These are phyloP conservation scores for Aspergillus affinis DNA, from an alignment of 495 filamentous ascomycete species.

Conservation along the genomic window DNA sequence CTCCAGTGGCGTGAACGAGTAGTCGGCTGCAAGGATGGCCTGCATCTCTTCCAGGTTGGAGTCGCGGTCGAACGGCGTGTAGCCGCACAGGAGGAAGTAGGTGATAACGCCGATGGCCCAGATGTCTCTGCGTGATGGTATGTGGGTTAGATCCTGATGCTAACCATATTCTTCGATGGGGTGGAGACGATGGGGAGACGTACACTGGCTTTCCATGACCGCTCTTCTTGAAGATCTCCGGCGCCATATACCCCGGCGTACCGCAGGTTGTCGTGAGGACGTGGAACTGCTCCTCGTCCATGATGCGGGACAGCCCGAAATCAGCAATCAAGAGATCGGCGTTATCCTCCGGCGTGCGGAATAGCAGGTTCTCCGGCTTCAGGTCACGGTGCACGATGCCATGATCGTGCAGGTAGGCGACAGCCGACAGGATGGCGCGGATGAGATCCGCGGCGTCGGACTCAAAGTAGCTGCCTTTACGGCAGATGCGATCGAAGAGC, in stretches of 20 bases:
- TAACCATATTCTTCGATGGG: too few species aligned
- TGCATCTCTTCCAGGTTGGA: constrained; percentile 99
- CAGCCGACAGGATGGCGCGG: constrained; percentile 91
- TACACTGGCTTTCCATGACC: constrained; percentile 80
- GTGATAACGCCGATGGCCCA: constrained; percentile 84
- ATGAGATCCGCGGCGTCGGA: constrained; percentile 94
- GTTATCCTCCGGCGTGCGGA: constrained; percentile 57
- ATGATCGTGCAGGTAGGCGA: constrained; percentile 97
- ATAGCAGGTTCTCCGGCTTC: constrained; percentile 57
- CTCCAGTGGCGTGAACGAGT: constrained; percentile 90
- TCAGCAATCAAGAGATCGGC: constrained; percentile 87
- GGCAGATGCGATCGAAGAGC: constrained; percentile 96
- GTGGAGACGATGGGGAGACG: constrained; percentile 21
- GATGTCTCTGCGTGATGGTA: constrained; percentile 54
- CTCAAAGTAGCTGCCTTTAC: constrained; percentile 97
- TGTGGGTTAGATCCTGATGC: background rate
- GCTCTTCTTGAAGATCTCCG: constrained; percentile 77
- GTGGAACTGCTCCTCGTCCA: constrained; percentile 99
- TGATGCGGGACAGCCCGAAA: constrained; percentile 90
- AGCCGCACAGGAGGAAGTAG: constrained; percentile 96
- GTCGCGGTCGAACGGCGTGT: constrained; percentile 97
- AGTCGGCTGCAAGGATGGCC: constrained; percentile 94
- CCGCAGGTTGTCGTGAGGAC: constrained; percentile 97
- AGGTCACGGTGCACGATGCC: constrained; percentile 93
- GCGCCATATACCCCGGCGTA: constrained; percentile 95